phyloP scores from a whole-genome alignment of 225 moss, liverwort and hornwort genomes.

The Marchantia polymorpha region DNA sequence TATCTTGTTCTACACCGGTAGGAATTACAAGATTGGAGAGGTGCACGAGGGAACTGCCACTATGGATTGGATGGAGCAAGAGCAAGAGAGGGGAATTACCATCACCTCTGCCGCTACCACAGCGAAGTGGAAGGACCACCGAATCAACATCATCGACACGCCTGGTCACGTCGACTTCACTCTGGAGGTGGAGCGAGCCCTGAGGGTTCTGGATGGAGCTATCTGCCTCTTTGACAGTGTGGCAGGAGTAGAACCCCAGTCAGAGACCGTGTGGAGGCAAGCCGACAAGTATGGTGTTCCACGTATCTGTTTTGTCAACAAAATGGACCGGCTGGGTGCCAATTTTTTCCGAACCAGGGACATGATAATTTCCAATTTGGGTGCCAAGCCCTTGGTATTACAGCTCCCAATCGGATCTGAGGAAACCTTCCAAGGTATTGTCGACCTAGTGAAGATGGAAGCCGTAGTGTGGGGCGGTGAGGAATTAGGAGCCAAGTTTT shows the following conservation, averaged over 20 bases:
- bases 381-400: constrained; percentile 76
- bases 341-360: constrained; percentile 88
- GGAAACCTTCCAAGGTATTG: constrained; percentile 60
- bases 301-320: constrained; percentile 94
- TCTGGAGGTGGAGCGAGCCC: constrained; percentile 88
- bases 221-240: constrained; percentile 98
- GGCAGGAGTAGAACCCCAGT: constrained; percentile 96
- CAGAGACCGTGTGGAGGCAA: constrained; percentile 96
- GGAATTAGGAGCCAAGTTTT: constrained; percentile 80
- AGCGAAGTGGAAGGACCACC: constrained; percentile 93
- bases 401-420: constrained; percentile 88
- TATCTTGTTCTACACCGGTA: constrained; percentile 91
- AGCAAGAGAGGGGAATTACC: constrained; percentile 95
- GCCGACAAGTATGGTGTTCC: constrained; percentile 94
- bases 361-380: constrained; percentile 86
- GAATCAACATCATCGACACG: constrained; percentile 95
- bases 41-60: constrained; percentile 98
- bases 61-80: constrained; percentile 99
- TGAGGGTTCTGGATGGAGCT: constrained; percentile 92
- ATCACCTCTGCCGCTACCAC: constrained; percentile 97
- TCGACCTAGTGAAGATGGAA: constrained; percentile 89
- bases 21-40: constrained; percentile 96
- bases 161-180: constrained; percentile 98
- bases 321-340: constrained; percentile 92
- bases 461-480: constrained; percentile 89